Evolutionary conservation across 768 basidiomycete genomes (phyloP), one percentile per base, ranked within the genome.

Genomic region (Hericium coralloides): DNA sequence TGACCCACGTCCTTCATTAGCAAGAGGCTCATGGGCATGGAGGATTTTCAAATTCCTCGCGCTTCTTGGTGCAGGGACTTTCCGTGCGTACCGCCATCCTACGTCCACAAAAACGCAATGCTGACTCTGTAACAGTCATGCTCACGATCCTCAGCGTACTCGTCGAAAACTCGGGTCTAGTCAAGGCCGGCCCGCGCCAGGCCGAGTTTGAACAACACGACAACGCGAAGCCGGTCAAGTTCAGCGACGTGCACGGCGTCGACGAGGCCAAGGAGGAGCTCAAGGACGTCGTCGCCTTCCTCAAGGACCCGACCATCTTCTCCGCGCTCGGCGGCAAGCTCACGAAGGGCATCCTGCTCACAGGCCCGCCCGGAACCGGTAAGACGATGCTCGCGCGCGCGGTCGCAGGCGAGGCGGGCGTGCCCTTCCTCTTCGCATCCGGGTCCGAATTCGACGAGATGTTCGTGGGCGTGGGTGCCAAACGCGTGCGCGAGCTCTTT

Each of bases 391-490:
- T 99, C n/a, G 97, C 97, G 5, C 78, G 95, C 58, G 97, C 97
- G 9, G 87, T 98, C 6, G 97, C 97, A 2, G 97, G 97, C 49
- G 97, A 99, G 75, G 97, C 97, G 15, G 95, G 89, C 15, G 97
- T 99, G 43, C 93, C 94, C 0, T 99, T 99, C 77, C 85, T 98
- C 70, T 97, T 95, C 66, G 93, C 95, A 38, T 92, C 91, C 37
- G 97, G 95, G 12, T 92, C 92, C 52, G 94, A 97, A 66, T 98
- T 98, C 61, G 95, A 98, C 68, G 95, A 98, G 70, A 95, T 98
- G 85, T 95, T 94, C 67, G 94, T 95, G 49, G 93, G 93, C 55
- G 87, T 92, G 38, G 94, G 94, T 53, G 95, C 97, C 15, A 93
- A 95, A 68, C 87, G 97, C 12, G 90, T 99, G 41, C 82, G 97